Evolutionary conservation across 2,329 filamentous ascomycete genomes (phyloP).

Genomic region (Didymella pinodella): DNA sequence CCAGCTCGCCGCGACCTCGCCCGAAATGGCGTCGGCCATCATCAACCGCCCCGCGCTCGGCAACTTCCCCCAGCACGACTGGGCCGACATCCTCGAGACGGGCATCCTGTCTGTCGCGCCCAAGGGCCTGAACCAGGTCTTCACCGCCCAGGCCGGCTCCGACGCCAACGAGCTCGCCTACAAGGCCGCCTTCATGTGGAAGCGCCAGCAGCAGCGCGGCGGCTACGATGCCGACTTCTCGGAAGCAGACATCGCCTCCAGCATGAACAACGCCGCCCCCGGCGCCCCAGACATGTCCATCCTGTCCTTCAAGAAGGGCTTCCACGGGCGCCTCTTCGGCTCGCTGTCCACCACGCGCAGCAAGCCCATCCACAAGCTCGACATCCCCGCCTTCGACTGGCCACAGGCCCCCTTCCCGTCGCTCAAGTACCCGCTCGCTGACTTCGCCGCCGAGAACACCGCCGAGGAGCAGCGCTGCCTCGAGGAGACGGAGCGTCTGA

Average conservation of each 20-base stretch:
- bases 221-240: conserved; percentile 81
- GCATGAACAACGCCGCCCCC: conserved; percentile 83
- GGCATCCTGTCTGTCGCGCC: conserved; percentile 85
- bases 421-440: conserved; percentile 85
- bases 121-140: conserved; percentile 84
- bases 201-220: conserved; percentile 80
- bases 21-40: conserved; percentile 79
- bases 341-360: conserved; percentile 87
- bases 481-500: conserved; percentile 81
- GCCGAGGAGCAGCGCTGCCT: conserved; percentile 81
- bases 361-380: conserved; percentile 93
- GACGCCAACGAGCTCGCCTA: conserved; percentile 95
- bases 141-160: conserved; percentile 87
- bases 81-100: conserved; percentile 78
- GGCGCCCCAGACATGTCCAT: conserved; percentile 83
- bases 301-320: conserved; percentile 85
- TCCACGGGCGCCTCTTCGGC: conserved; percentile 91
- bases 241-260: conserved; percentile 73
- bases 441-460: conserved; percentile 82
- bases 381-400: conserved; percentile 96
- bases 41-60: conserved; percentile 90
- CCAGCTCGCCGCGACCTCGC: conserved; percentile 72
- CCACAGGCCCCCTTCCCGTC: conserved; percentile 85
- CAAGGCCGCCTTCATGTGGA: conserved; percentile 96
- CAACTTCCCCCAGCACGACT: conserved; percentile 88